Base-by-base conservation (phyloP, 2,329 filamentous ascomycete species). In the Beauveria bassiana region DNA sequence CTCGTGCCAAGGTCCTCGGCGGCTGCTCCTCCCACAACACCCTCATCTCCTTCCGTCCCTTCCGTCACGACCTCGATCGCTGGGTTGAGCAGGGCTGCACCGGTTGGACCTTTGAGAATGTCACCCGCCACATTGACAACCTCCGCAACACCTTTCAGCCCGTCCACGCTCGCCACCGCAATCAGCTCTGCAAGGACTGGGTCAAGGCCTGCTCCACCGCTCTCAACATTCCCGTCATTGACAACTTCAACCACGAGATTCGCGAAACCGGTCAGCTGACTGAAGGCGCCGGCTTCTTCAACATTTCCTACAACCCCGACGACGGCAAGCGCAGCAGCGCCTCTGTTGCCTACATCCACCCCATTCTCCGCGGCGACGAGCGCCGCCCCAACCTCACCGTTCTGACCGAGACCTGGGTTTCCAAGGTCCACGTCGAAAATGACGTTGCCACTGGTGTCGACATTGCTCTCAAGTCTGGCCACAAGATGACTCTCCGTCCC, bases 1-100 rank as follows among this genome's bases (percentile, higher is more conserved):
- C 92, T 16, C 88, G 92, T 65, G 92, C 92, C 65, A 96, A 96
- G 80, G 91, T 96, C 45, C 83, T 96, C 34, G 92, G 92, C 67
- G 92, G 92, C 67, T 96, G 92, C 81, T 96, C 91, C 50, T 93
- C 89, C 63, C 92, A 96, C 82, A 96, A 96, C 78, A 96, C 92
- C 22, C 81, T 96, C 69, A 96, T 96, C 74, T 95, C 90, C 20
- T 96, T 96, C 84, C 86, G 91, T 28, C 91, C 92, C 8, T 96
- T 96, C 71, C 86, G 92, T 74, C 93, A 96, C 74, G 92, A 96
- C 75, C 85, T 90, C 77, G 83, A 90, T 71, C 83, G 90, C 68
- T 96, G 92, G 92, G 87, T 93, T 70, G 84, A 83, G 38, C 80
- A 90, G 70, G 92, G 92, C 64, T 92, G 89, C 78, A 85, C 84